Evolutionary conservation across 2,329 filamentous ascomycete species (phyloP), one percentile per base, ranked within the genome.

Genomic region (Verticillium dahliae): DNA sequence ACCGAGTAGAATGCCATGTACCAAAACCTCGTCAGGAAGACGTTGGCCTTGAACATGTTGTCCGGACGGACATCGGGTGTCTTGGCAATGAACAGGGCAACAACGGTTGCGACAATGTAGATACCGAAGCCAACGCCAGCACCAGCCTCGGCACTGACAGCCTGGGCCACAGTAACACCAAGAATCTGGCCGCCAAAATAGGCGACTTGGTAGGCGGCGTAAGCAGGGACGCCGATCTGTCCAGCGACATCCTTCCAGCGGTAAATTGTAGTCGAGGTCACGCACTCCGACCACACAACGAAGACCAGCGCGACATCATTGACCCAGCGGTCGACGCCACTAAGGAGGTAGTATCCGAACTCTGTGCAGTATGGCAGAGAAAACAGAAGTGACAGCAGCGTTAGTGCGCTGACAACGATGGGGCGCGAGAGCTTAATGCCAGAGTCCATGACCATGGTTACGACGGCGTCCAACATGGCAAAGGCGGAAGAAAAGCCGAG

Each of bases 401-500:
- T 80, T 14, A 85, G 69, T 0, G 62, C 68, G 0, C 81, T 84
- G 41, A 84, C 82, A 9, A 85, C 78, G 39, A 74, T 66, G 1
- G 80, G 76, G 0, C 81, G 75, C 1, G 78, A 80, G 14, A 72
- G 68, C 65, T 79, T 78, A 56, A 78, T 63, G n/a, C 81, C 80
- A 0, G 79, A 76, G 62, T 86, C 83, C 70, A 82, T 79, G 41
- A 81, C 71, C 54, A 85, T 67, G 0, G 83, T 86, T 7, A 81
- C 80, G 4, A 81, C 75, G 4, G 81, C 82, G 65, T 86, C 84
- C 6, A 86, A 71, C 81, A 86, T 84, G 57, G 82, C 83, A 62
- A 85, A 85, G 1, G 83, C 81, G 0, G 83, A 85, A 62, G 80
- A 83, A 67, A 84, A 84, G 0, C 84, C 83, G 0, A 86, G 76